phyloP scores from a whole-genome alignment of 1,284 basidiomycete genomes.

The Grifola frondosa region DNA sequence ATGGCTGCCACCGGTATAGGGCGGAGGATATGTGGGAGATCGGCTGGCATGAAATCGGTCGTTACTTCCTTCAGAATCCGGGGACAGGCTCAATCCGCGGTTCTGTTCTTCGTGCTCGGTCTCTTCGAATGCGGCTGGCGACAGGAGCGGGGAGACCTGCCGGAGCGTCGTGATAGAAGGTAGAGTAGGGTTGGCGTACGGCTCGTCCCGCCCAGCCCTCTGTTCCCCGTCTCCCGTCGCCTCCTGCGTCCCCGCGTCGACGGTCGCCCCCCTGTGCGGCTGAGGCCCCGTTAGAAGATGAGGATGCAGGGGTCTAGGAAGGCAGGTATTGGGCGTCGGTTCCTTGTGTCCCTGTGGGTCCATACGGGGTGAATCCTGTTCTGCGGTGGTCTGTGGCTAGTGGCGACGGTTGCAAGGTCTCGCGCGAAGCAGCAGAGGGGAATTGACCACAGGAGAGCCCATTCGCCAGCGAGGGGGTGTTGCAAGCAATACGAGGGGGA shows the following conservation, averaged over 20 bases:
- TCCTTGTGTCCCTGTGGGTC: slow-evolving; percentile 27
- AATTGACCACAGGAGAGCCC: slow-evolving; percentile 26
- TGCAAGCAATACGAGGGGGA: slow-evolving; percentile 22
- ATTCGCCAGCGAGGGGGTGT: slow-evolving; percentile 27
- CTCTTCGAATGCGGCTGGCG: slow-evolving; percentile 16
- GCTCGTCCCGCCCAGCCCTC: slow-evolving; percentile 5
- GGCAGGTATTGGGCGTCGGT: slow-evolving; percentile 5
- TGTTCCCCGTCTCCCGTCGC: slow-evolving; percentile 8
- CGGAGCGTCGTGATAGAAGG: slow-evolving; percentile 9
- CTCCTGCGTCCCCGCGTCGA: slow-evolving; percentile 3
- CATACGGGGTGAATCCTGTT: slow-evolving; percentile 25
- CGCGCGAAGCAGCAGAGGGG: slow-evolving; percentile 20
- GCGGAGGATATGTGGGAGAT: too few species aligned
- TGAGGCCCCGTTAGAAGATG: slow-evolving; percentile 44
- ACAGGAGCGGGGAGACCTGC: slow-evolving; percentile 14
- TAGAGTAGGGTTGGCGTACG: slow-evolving; percentile 6
- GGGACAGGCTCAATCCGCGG: slow-evolving; percentile 9
- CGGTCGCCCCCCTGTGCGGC: slow-evolving; percentile 21
- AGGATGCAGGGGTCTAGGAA: too few species aligned
- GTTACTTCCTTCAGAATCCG: too few species aligned
- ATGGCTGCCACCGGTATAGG: too few species aligned
- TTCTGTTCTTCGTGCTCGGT: slow-evolving; percentile 2
- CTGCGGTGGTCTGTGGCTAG: slow-evolving; percentile 6
- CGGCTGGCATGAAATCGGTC: too few species aligned
- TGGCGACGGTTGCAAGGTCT: slow-evolving; percentile 15